Evolutionary conservation across 2,329 filamentous ascomycete species (phyloP).

Genomic region (Pseudogymnoascus sp.): DNA sequence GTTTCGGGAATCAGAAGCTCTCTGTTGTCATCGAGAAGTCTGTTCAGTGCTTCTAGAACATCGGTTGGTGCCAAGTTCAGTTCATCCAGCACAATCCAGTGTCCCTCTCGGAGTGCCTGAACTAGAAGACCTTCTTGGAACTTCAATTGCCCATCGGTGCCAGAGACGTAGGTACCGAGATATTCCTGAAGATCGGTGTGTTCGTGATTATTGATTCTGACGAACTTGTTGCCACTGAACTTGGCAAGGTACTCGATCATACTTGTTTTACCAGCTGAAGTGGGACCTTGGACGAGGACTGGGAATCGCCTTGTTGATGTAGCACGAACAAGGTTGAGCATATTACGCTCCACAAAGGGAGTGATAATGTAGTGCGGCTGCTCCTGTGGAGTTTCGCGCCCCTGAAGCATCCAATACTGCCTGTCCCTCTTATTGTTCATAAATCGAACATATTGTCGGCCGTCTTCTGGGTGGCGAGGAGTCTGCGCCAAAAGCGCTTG

Average conservation of each 20-base stretch:
- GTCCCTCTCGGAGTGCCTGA: conserved; percentile 82
- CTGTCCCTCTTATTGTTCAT: conserved; percentile 56
- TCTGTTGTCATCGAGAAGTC: conserved; percentile 90
- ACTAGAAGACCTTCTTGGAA: conserved; percentile 95
- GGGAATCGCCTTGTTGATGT: conserved; percentile 89
- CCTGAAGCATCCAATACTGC: conserved; percentile 86
- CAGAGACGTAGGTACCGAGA: conserved; percentile 87
- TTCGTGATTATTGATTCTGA: conserved; percentile 98
- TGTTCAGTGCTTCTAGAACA: conserved; percentile 91
- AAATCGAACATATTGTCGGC: conserved; percentile 73
- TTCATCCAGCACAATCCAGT: conserved; percentile 98
- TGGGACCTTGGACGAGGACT: conserved; percentile 91
- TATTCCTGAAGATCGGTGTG: conserved; percentile 98
- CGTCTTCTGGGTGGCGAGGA: conserved; percentile 71
- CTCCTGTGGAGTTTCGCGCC: conserved; percentile 58
- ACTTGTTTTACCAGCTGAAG: conserved; percentile 95
- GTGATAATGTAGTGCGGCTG: conserved; percentile 94
- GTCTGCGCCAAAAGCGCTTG: conserved; percentile 71
- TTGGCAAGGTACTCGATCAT: conserved; percentile 99
- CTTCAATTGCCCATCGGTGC: conserved; percentile 71
- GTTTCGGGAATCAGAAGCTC: conserved; percentile 95
- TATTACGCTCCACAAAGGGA: conserved; percentile 86
- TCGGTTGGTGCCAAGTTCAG: conserved; percentile 95
- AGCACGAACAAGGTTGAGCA: conserved; percentile 89
- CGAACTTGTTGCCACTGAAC: conserved; percentile 91